A percentile compares a stretch with the other conserved stretches of the same genome.
Evolutionary conservation across 2,329 filamentous ascomycete genomes (phyloP).

Genomic region (Magnaporthiopsis rhizophila): DNA sequence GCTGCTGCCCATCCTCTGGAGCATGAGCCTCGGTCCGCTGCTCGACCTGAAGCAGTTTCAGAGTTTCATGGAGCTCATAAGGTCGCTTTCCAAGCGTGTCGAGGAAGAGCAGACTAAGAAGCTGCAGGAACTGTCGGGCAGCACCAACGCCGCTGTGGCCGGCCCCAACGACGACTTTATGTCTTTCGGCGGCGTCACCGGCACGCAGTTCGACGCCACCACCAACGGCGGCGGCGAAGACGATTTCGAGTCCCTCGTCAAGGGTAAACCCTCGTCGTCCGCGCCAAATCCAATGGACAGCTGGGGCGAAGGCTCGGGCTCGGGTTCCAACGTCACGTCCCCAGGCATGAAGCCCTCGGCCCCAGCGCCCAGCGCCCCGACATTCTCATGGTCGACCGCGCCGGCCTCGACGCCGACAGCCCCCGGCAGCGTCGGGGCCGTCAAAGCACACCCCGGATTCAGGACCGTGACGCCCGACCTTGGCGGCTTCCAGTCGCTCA

Average conservation of each 20-base stretch:
- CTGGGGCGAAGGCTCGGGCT: slow-evolving; percentile 4
- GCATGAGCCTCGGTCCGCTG: slow-evolving; percentile 81
- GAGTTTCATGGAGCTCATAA: slow-evolving; percentile 83
- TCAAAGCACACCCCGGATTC: slow-evolving; percentile 34
- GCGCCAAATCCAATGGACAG: slow-evolving; percentile 35
- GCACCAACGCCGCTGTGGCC: slow-evolving; percentile 39
- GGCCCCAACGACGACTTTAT: slow-evolving; percentile 58
- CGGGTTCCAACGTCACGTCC: slow-evolving; percentile 25
- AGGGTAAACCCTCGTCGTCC: slow-evolving; percentile 49
- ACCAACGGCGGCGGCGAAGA: slow-evolving; percentile 49
- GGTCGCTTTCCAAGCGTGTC: slow-evolving; percentile 66
- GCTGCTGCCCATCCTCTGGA: slow-evolving; percentile 82
- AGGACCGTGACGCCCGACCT: slow-evolving; percentile 54
- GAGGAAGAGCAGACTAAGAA: slow-evolving; percentile 87
- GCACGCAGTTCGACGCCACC: slow-evolving; percentile 42
- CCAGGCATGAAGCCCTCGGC: slow-evolving; percentile 17
- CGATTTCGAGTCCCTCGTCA: slow-evolving; percentile 85
- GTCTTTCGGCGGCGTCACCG: slow-evolving; percentile 60
- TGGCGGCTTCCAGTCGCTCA: slow-evolving; percentile 43
- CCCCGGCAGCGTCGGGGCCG: slow-evolving; percentile 23
- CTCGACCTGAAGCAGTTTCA: slow-evolving; percentile 85
- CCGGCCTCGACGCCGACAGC: slow-evolving; percentile 23
- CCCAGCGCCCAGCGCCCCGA: slow-evolving; percentile 31
- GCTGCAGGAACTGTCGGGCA: slow-evolving; percentile 66
- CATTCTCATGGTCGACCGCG: slow-evolving; percentile 60